phyloP scores from a whole-genome alignment of 2,329 filamentous ascomycete species.

The Aureobasidium sp. region DNA sequence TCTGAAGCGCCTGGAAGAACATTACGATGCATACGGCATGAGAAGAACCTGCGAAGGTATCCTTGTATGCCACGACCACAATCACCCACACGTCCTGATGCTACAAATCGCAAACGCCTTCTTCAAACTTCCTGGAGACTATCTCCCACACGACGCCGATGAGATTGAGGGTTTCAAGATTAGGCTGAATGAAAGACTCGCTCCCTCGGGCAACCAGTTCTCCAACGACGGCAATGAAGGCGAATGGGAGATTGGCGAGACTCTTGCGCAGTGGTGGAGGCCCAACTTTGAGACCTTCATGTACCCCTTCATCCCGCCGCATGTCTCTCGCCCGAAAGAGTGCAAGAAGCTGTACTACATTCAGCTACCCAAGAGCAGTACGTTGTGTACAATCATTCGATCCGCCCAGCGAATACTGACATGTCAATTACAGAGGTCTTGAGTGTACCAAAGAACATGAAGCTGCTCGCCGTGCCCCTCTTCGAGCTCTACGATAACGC shows the following conservation, averaged over 20 bases:
- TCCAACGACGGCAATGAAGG: constrained; percentile 53
- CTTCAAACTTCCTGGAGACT: constrained; percentile 97
- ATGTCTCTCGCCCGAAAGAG: constrained; percentile 94
- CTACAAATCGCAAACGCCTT: constrained; percentile 98
- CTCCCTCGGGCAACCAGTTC: constrained; percentile 66
- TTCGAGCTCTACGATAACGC: constrained; percentile 99
- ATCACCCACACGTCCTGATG: constrained; percentile 98
- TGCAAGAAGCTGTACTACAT: constrained; percentile 99
- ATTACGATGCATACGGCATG: constrained; percentile 90
- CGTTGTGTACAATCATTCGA: constrained; percentile 26
- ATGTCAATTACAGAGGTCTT: constrained; percentile 64
- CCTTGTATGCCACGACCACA: constrained; percentile 96
- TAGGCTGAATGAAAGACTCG: constrained; percentile 84
- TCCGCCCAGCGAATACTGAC: not conserved
- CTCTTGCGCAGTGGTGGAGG: constrained; percentile 95
- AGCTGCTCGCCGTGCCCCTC: constrained; percentile 88
- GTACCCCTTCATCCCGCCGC: constrained; percentile 95
- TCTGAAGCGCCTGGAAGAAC: constrained; percentile 88
- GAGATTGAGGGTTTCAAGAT: constrained; percentile 93
- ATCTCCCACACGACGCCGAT: constrained; percentile 79
- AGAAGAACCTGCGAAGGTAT: constrained; percentile 94
- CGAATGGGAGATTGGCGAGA: constrained; percentile 92
- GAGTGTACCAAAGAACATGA: constrained; percentile 99
- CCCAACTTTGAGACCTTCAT: constrained; percentile 99
- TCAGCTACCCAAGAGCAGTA: constrained; percentile 84